A percentile compares a stretch with the other conserved stretches of the same genome.
Evolutionary conservation across 257 asterid genomes (phyloP).

Genomic region (Henckelia pumila): DNA sequence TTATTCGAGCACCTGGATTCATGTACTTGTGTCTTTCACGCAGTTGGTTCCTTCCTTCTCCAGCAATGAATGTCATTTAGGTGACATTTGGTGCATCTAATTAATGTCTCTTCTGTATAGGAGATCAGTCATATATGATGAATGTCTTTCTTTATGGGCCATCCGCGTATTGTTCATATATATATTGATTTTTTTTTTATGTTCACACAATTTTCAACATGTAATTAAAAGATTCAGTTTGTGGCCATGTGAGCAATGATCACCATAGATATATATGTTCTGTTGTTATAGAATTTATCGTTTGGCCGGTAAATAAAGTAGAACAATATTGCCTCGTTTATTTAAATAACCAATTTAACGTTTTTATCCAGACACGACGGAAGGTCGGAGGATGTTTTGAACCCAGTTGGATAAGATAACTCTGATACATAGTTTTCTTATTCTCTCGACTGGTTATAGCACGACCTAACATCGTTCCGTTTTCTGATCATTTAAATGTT

Average conservation of each 20-base stretch:
- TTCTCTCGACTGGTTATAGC: background rate
- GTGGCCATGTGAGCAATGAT: background rate
- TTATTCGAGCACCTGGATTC: too few species aligned
- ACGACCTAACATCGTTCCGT: too few species aligned
- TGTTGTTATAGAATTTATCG: too few species aligned
- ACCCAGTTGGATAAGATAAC: conserved; percentile 93
- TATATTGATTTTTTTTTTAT: too few species aligned
- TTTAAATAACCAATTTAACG: background rate
- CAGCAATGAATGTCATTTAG: background rate
- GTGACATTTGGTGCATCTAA: background rate
- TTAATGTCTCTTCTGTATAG: background rate
- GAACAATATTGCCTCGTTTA: too few species aligned
- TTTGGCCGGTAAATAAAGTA: too few species aligned
- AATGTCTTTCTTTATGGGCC: background rate
- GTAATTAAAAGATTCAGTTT: too few species aligned
- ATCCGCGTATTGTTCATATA: background rate
- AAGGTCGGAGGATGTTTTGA: conserved; percentile 84
- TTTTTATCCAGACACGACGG: conserved; percentile 59
- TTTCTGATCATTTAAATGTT: too few species aligned
- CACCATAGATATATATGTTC: background rate
- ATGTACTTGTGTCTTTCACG: too few species aligned
- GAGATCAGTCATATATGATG: background rate
- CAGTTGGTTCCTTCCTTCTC: too few species aligned
- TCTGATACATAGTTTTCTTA: conserved; percentile 45
- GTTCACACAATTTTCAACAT: too few species aligned